A percentile compares a stretch with the other conserved stretches of the same genome.
Conservation (phyloP, 331 rosid genomes). For the Acacia pycnantha region DNA sequence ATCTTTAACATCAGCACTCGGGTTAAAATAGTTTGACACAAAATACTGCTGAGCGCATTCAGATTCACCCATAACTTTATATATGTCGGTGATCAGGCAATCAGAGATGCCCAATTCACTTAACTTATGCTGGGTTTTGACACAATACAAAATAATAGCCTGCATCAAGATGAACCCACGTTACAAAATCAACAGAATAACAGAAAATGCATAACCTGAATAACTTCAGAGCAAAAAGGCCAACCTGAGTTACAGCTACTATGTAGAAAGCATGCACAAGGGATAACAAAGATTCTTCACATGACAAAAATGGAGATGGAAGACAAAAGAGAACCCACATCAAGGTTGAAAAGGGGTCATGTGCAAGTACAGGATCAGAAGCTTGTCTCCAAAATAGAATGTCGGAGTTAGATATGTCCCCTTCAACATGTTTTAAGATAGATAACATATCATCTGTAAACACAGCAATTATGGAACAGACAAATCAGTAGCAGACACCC, state of each 20-base stretch:
- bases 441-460: constrained; percentile 58
- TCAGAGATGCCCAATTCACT: constrained; percentile 47
- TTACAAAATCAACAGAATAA: constrained; percentile 18
- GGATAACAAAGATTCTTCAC: constrained; percentile 78
- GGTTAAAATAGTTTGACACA: constrained; percentile 56
- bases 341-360: constrained; percentile 88
- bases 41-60: constrained; percentile 52
- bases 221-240: constrained; percentile 22
- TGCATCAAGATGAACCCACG: constrained; percentile 39
- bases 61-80: constrained; percentile 51
- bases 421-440: constrained; percentile 54
- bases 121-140: constrained; percentile 42
- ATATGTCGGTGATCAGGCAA: constrained; percentile 72
- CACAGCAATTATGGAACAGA: constrained; percentile 21
- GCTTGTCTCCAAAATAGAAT: constrained; percentile 76
- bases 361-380: constrained; percentile 81
- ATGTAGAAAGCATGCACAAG: constrained; percentile 82
- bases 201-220: constrained; percentile 15
- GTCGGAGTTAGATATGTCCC: constrained; percentile 48
- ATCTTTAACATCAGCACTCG: constrained; percentile 55
- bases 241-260: constrained; percentile 87
- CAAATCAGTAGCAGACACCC: not conserved
- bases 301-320: constrained; percentile 75
- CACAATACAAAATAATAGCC: constrained; percentile 65
- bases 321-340: constrained; percentile 97